Base-by-base conservation (phyloP, 768 basidiomycete species). In the Rossbeevera mucosa region DNA sequence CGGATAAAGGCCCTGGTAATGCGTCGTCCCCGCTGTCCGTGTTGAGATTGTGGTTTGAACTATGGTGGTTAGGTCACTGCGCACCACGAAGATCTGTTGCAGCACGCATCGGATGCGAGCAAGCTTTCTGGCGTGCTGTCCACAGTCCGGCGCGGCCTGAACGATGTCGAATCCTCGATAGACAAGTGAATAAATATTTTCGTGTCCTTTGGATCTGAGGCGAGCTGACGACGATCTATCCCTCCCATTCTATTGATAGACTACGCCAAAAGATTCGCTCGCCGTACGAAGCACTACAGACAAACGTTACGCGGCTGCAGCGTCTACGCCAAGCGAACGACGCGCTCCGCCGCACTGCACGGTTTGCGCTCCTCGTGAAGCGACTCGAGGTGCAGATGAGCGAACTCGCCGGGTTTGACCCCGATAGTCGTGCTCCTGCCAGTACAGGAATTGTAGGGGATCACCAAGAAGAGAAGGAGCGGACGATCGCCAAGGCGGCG, bases 401-500 rank as follows among this genome's bases (percentile, higher is more conserved):
- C 14, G 89, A 89, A 59, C 77, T 94, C 24, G 47, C 47, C 2
- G 47, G 53, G n/a, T 41, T 55, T 29, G 60, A 57, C 8, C n/a
- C 8, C 33, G 5, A 36, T 9, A 18, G 18, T 38, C 36, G 18
- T 38, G 2, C n/a, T 18, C 36, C 36, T 38, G 18, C 36, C 9
- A 4, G 22, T 31, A 24, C 5, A 11, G 48, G 52, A 21, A 11
- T 36, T 6, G 47, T 22, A 3, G 56, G 41, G 51, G 81, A 80
- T 25, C 65, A 74, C 29, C 86, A 87, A 60, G 87, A 91, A 25
- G 88, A 91, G 58, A 85, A 84, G 66, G 94, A 96, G 63, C 78
- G 95, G 8, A 81, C 81, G 14, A 84, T 97, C 61, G 88, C 93
- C 2, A 94, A 94, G 69, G 94, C 95, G 2, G 95, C 94, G n/a